Base-by-base conservation (phyloP, 2,329 filamentous ascomycete genomes). In the Colletotrichum sp. region DNA sequence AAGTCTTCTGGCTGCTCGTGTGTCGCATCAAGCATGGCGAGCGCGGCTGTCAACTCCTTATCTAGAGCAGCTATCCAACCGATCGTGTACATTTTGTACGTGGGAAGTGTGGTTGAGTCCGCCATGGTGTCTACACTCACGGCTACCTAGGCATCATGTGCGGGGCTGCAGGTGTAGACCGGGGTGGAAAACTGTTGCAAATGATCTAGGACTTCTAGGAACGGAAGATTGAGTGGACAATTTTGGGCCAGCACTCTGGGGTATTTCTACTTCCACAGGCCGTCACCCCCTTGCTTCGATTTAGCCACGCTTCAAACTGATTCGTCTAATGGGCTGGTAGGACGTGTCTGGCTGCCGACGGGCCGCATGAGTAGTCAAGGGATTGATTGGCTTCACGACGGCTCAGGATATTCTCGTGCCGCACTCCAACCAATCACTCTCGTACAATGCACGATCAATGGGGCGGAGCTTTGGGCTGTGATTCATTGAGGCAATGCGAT, bases 171-270 rank as follows among this genome's bases (percentile, higher is more conserved):
- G 9, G 8, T 6, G 19, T 44, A 2, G 16, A 39, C 8, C 1
- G 36, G 0, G 16, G 16, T 39, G 8, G 5, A 3, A 44, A 44
- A 0, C 4, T 44, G 8, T 9, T 44, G 36, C 1, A 44, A 19
- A 44, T 44, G 16, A 44, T 44, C 5, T 44, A 16, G 4, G 3
- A 8, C 3, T 0, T 19, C 15, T 39, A 11, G 8, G 16, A 19
- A 44, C 4, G 16, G 16, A 3, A 19, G 4, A 44, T 9, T 5
- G 8, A 9, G 16, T 11, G 16, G 36, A 19, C 4, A 16, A 36
- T 44, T 44, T 16, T 19, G 1, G 36, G 16, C 36, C 0, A 19
- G 15, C 16, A n/a, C n/a, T n/a, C n/a, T n/a, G n/a, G n/a, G n/a
- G n/a, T 44, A 44, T 44, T 44, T 44, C 34, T 36, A 36, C 15